These are phyloP conservation scores for Pseudogymnoascus sp. DNA, from an alignment of 2,329 filamentous ascomycete genomes.

Conservation along the genomic window DNA sequence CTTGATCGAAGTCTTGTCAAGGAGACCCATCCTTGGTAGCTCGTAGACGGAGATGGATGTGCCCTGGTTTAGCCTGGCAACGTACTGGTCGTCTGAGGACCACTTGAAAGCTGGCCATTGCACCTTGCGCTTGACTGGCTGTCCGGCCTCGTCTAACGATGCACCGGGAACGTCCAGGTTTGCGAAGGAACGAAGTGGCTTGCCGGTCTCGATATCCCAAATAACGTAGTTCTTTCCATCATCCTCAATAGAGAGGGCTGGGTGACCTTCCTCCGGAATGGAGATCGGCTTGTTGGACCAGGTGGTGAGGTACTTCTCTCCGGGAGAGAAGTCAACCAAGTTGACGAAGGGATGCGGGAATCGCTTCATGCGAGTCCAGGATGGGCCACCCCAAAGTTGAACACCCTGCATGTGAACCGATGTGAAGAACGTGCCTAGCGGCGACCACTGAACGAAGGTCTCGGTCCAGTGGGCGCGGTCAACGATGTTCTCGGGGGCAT, in stretches of 20 bases:
- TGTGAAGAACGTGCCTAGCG: slow-evolving; percentile 84
- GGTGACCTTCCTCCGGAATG: slow-evolving; percentile 80
- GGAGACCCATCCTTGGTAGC: slow-evolving; percentile 76
- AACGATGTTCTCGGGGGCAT: slow-evolving; percentile 77
- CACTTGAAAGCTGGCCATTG: slow-evolving; percentile 99
- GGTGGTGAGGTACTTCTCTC: slow-evolving; percentile 87
- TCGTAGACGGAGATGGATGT: slow-evolving; percentile 90
- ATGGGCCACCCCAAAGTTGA: slow-evolving; percentile 88
- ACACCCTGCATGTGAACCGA: slow-evolving; percentile 95
- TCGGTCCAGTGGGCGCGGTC: slow-evolving; percentile 97
- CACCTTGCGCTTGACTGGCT: slow-evolving; percentile 77
- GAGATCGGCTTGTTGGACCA: slow-evolving; percentile 94
- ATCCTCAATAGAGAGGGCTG: slow-evolving; percentile 78
- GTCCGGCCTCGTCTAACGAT: slow-evolving; percentile 50
- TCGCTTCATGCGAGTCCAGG: slow-evolving; percentile 83
- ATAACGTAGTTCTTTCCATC: slow-evolving; percentile 99
- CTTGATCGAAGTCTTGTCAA: slow-evolving; percentile 90
- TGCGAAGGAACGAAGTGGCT: slow-evolving; percentile 86
- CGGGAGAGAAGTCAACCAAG: slow-evolving; percentile 89
- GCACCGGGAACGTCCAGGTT: slow-evolving; percentile 72
- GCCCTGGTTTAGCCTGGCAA: slow-evolving; percentile 81
- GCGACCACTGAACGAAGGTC: slow-evolving; percentile 96
- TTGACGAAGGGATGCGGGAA: slow-evolving; percentile 96
- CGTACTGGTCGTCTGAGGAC: slow-evolving; percentile 96
- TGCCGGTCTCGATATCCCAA: slow-evolving; percentile 87